A percentile compares a stretch with the other conserved stretches of the same genome.
Conservation (phyloP, 345 rosid genomes). For the Hypericum perforatum region DNA sequence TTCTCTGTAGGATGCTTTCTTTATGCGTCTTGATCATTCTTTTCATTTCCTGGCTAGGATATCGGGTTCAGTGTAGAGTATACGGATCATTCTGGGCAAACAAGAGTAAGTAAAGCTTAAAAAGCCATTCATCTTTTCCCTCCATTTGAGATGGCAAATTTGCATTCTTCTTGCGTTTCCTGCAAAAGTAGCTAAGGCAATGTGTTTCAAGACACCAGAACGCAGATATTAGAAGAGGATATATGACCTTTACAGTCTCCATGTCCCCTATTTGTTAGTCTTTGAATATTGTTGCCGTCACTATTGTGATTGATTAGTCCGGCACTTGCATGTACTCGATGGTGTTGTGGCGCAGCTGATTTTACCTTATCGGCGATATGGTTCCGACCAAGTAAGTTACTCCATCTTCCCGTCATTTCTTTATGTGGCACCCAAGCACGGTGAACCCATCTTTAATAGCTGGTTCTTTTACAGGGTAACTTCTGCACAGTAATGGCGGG, state of each 20-base stretch:
- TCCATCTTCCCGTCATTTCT: constrained; percentile 1
- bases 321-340: no score
- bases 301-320: no score
- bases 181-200: neutral
- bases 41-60: constrained; percentile 42
- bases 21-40: neutral
- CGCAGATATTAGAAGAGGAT: no score
- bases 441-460: neutral
- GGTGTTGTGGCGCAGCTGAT: constrained; percentile 42
- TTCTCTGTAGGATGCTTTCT: neutral
- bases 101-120: constrained; percentile 48
- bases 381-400: constrained; percentile 71
- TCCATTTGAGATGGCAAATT: neutral
- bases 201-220: no score
- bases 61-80: constrained; percentile 94
- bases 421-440: neutral
- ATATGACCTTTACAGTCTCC: no score
- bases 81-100: constrained; percentile 48
- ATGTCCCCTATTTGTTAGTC: no score
- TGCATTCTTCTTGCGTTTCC: neutral
- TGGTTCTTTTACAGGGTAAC: constrained; percentile 52
- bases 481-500: constrained; percentile 76
- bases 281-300: no score
- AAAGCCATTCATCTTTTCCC: neutral
- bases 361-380: constrained; percentile 77